phyloP scores from a whole-genome alignment of 148 eudicot genomes.

The Chenopodium berlandieri region DNA sequence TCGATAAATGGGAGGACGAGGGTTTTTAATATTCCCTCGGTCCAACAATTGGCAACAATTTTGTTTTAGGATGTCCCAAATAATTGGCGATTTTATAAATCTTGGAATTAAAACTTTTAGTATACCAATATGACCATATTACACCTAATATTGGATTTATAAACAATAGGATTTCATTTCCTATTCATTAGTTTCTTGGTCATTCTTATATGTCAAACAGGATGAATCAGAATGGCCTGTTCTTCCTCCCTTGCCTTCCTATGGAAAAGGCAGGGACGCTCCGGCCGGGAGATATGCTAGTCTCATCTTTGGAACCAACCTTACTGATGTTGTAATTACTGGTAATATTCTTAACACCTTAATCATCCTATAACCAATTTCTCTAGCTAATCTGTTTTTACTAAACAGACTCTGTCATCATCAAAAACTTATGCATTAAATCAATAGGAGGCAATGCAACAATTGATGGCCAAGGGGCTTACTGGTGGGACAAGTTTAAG shows the following conservation, averaged over 20 bases:
- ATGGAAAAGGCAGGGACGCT: conserved; percentile 82
- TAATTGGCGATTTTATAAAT: no score
- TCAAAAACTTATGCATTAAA: neutral
- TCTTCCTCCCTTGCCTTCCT: conserved; percentile 79
- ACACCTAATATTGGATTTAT: no score
- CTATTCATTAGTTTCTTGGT: neutral
- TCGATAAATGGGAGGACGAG: neutral
- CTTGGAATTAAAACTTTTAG: no score
- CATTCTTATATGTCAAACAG: conserved; percentile 25
- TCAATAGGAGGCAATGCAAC: conserved; percentile 81
- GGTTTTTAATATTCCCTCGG: neutral
- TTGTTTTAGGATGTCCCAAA: neutral
- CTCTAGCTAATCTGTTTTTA: neutral
- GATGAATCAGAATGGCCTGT: conserved; percentile 69
- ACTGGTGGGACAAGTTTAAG: conserved; percentile 83
- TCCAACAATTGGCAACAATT: neutral
- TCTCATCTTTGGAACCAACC: conserved; percentile 83
- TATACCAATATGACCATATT: no score
- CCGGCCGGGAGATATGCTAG: conserved; percentile 74
- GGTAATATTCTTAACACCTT: conserved; percentile 39
- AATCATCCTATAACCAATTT: conserved; percentile 1
- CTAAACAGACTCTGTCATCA: neutral
- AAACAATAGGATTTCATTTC: neutral
- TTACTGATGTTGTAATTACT: conserved; percentile 84
- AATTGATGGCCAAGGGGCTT: conserved; percentile 81